Conservation (phyloP, 495 filamentous ascomycete species). For the Jackrogersella multiformis region DNA sequence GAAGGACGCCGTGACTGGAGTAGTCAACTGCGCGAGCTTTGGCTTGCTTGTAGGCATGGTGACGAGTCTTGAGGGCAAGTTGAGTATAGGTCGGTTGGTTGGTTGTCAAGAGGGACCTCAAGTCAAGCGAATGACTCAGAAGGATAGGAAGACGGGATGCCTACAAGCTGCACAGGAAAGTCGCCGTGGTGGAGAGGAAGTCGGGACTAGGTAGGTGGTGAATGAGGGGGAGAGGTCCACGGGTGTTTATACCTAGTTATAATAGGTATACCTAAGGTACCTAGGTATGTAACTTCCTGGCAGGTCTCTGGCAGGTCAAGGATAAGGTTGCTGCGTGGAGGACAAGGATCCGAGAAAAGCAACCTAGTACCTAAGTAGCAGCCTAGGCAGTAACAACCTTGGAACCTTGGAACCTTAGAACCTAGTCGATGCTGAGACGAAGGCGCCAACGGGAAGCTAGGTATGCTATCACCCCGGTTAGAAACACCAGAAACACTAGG, state of each 20-base stretch:
- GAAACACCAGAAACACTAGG: slow-evolving; percentile 29
- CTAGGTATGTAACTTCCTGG: too few species aligned
- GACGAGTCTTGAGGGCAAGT: slow-evolving; percentile 40
- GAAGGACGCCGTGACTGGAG: slow-evolving; percentile 78
- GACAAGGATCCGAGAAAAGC: slow-evolving; percentile 36
- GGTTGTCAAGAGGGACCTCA: slow-evolving; percentile 32
- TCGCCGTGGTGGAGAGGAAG: slow-evolving; percentile 51
- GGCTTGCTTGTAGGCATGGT: slow-evolving; percentile 69
- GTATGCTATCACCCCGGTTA: slow-evolving; percentile 36
- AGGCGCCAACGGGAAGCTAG: slow-evolving; percentile 42
- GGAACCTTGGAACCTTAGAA: too few species aligned
- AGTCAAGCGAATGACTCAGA: slow-evolving; percentile 57
- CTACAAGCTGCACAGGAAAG: slow-evolving; percentile 52
- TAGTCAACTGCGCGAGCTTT: slow-evolving; percentile 75
- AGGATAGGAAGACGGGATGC: slow-evolving; percentile 40
- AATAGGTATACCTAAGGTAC: too few species aligned
- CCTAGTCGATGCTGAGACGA: slow-evolving; percentile 42
- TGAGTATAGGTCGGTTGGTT: slow-evolving; percentile 28
- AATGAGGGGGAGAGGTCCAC: slow-evolving; percentile 49
- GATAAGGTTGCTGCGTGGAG: slow-evolving; percentile 38
- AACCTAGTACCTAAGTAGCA: too few species aligned
- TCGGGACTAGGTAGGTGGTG: slow-evolving; percentile 50
- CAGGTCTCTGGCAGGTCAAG: slow-evolving; percentile 37
- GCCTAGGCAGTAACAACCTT: too few species aligned
- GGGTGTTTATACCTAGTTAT: too few species aligned